Percentiles rank a stretch among this genome's conserved stretches.
These are phyloP conservation scores for Calonectria fujianensis DNA, from an alignment of 2,329 filamentous ascomycete species.

Conservation along the genomic window DNA sequence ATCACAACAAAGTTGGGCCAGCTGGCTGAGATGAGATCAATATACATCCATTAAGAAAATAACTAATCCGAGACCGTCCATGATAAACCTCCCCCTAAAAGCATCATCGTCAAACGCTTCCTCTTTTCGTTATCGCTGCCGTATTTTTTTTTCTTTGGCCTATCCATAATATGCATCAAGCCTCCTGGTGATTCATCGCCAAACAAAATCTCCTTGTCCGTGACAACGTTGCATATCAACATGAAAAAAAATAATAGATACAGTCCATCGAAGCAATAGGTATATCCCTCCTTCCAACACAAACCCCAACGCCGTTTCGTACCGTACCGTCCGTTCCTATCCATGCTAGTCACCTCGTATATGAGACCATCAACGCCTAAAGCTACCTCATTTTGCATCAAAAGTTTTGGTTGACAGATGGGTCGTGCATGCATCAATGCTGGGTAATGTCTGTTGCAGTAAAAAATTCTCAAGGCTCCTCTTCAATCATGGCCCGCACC, in stretches of 20 bases:
- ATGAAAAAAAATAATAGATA: conserved; percentile 30
- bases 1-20: background rate
- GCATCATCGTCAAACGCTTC: conserved; percentile 13
- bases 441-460: conserved; percentile 39
- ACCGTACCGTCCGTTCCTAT: conserved; percentile 42
- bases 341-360: conserved; percentile 52
- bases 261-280: conserved; percentile 49
- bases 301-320: conserved; percentile 50
- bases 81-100: conserved; percentile 4
- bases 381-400: conserved; percentile 47
- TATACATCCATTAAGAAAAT: conserved; percentile 22
- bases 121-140: conserved; percentile 21
- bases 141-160: conserved; percentile 30
- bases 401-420: conserved; percentile 31
- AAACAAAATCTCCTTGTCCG: conserved; percentile 10
- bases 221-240: conserved; percentile 28
- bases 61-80: conserved; percentile 3
- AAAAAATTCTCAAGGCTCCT: conserved; percentile 59
- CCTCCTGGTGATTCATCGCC: conserved; percentile 14
- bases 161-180: conserved; percentile 35
- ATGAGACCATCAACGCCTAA: conserved; percentile 51
- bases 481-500: conserved; percentile 70
- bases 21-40: conserved; percentile 10
- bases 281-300: conserved; percentile 51
- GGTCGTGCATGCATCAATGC: conserved; percentile 46